phyloP scores from a whole-genome alignment of 805 yeast species.

The Yamadazyma paraphyllophila region DNA sequence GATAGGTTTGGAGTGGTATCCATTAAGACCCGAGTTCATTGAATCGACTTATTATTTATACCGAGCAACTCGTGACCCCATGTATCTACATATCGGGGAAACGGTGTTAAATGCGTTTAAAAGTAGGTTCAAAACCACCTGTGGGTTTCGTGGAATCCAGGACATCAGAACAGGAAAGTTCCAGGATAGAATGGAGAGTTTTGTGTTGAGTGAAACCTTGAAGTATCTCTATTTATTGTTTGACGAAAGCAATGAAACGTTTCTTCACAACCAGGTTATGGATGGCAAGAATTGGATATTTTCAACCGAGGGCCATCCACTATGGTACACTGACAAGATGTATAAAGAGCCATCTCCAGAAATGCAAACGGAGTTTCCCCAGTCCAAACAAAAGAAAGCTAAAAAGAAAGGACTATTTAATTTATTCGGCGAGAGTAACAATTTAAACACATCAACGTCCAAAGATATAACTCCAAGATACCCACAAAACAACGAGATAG shows the following conservation, averaged over 20 bases:
- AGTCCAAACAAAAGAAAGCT: neutral
- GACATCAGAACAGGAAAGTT: conserved; percentile 59
- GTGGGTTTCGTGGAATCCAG: conserved; percentile 81
- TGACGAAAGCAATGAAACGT: conserved; percentile 56
- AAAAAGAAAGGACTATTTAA: conserved; percentile 1
- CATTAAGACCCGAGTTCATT: conserved; percentile 86
- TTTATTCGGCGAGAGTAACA: conserved; percentile 1
- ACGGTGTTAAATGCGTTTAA: conserved; percentile 57
- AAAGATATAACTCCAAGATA: conserved; percentile 2
- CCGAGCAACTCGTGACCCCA: conserved; percentile 82
- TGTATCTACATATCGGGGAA: conserved; percentile 74
- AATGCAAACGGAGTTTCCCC: conserved; percentile 1
- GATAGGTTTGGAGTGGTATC: conserved; percentile 81
- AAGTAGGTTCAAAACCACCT: conserved; percentile 50
- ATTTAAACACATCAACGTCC: neutral
- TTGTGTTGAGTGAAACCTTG: conserved; percentile 82
- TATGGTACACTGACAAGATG: conserved; percentile 57
- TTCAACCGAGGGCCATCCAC: conserved; percentile 90
- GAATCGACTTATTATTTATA: conserved; percentile 85
- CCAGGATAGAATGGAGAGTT: conserved; percentile 88
- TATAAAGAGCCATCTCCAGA: conserved; percentile 7
- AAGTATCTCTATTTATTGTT: conserved; percentile 80
- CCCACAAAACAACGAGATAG: neutral
- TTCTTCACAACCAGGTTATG: conserved; percentile 34
- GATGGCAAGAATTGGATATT: conserved; percentile 52